Evolutionary conservation across 1,284 basidiomycete genomes (phyloP).

Genomic region (Phylloboletellus chloephorus): DNA sequence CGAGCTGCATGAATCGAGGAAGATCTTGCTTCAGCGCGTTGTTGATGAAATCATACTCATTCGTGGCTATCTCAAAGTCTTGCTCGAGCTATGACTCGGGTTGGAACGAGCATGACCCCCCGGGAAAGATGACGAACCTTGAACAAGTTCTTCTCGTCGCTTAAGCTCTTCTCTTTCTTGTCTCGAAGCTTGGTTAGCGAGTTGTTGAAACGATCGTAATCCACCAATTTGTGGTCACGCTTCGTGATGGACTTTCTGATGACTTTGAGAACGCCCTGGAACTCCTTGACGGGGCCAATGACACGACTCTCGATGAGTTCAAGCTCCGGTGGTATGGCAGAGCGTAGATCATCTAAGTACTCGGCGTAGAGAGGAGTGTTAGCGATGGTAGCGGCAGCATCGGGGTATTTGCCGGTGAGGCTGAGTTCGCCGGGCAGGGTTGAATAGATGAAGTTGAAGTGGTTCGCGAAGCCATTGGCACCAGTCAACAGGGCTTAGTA

Average conservation of each 20-base stretch:
- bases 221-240: slow-evolving; percentile 94
- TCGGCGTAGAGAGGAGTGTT: slow-evolving; percentile 71
- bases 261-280: slow-evolving; percentile 80
- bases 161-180: slow-evolving; percentile 94
- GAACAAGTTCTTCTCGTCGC: slow-evolving; percentile 92
- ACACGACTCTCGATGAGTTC: slow-evolving; percentile 93
- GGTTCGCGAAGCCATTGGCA: slow-evolving; percentile 71
- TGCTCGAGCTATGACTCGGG: slow-evolving; percentile 74
- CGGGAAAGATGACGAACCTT: slow-evolving; percentile 50
- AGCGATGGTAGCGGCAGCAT: slow-evolving; percentile 69
- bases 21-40: slow-evolving; percentile 88
- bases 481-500: slow-evolving; percentile 72
- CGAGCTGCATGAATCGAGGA: slow-evolving; percentile 84
- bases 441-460: slow-evolving; percentile 75
- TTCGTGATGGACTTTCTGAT: slow-evolving; percentile 95
- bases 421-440: slow-evolving; percentile 83
- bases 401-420: slow-evolving; percentile 73
- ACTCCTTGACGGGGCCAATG: slow-evolving; percentile 82
- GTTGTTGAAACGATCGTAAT: slow-evolving; percentile 97
- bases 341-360: slow-evolving; percentile 79
- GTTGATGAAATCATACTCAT: slow-evolving; percentile 98
- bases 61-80: slow-evolving; percentile 92
- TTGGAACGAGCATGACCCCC: slow-evolving; percentile 2
- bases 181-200: slow-evolving; percentile 91
- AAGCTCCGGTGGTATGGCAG: slow-evolving; percentile 82